Conservation (phyloP, 148 eudicot genomes). For the Camellia sinensis region DNA sequence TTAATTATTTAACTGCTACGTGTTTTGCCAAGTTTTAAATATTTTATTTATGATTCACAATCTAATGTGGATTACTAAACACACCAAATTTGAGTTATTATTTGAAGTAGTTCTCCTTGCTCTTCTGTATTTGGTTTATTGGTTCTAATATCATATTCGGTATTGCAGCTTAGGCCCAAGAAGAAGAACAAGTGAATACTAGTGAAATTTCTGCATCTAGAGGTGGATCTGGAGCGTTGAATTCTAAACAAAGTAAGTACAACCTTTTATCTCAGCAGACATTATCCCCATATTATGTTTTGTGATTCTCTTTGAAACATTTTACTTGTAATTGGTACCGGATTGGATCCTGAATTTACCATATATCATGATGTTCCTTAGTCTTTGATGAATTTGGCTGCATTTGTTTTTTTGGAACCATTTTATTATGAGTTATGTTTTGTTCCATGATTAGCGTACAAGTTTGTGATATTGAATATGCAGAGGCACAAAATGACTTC, state of each 20-base stretch:
- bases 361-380: no score
- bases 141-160: background rate
- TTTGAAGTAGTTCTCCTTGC: background rate
- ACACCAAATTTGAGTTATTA: no score
- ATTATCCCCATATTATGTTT: constrained; percentile 11
- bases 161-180: constrained; percentile 38
- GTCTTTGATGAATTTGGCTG: no score
- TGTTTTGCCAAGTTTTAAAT: no score
- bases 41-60: no score
- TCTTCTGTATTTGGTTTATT: background rate
- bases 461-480: no score
- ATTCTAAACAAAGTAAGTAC: background rate
- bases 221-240: background rate
- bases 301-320: background rate
- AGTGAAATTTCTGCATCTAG: background rate
- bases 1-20: background rate
- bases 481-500: no score
- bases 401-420: no score
- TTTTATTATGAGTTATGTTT: no score
- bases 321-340: background rate
- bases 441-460: no score
- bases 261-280: no score
- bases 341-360: background rate
- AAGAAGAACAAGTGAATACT: constrained; percentile 34
- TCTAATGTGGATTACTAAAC: no score